Base-by-base conservation (phyloP, 768 basidiomycete species). In the Russula virescens region DNA sequence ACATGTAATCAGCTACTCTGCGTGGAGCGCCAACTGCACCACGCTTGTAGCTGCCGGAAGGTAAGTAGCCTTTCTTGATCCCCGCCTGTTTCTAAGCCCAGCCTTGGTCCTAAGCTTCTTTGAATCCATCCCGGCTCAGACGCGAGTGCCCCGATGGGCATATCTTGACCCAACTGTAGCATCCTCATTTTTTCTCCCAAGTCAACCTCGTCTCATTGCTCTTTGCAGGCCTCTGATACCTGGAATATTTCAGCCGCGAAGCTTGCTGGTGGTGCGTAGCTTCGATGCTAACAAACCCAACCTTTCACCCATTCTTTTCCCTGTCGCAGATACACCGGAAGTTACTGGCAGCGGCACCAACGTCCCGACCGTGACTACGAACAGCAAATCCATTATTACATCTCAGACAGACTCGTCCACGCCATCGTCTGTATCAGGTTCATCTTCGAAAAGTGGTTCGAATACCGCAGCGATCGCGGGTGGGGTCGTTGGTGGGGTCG, bases 401-500 rank as follows among this genome's bases (percentile, higher is more conserved):
- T 31, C 56, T 7, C 11, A 16, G 40, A 13, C 19, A n/a, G 4
- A 40, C 8, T 21, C 34, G 31, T 1, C 35, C 13, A 18, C n/a
- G 16, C 6, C 56, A 5, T 51, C 59, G 0, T 5, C 47, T 8
- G 31, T 31, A 19, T 42, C 53, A 16, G 21, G 16, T 21, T 46
- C 34, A 49, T 31, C 31, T 38, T 40, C 40, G 1, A 25, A 38
- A 10, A 21, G 55, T 35, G 47, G 11, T 28, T 63, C 64, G 16
- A 73, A 82, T 66, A 77, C 81, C 2, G 85, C 84, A 2, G 83
- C 82, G 21, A 86, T 87, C 42, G 83, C 81, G 0, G 86, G 86
- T 45, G 86, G 87, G n/a, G 81, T 82, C 8, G 76, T 85, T 7
- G 83, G 83, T 4, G 83, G 80, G 16, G 61, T 87, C 0, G 75